Evolutionary conservation across 257 asterid species (phyloP).

Genomic region (Hygrophila difformis): DNA sequence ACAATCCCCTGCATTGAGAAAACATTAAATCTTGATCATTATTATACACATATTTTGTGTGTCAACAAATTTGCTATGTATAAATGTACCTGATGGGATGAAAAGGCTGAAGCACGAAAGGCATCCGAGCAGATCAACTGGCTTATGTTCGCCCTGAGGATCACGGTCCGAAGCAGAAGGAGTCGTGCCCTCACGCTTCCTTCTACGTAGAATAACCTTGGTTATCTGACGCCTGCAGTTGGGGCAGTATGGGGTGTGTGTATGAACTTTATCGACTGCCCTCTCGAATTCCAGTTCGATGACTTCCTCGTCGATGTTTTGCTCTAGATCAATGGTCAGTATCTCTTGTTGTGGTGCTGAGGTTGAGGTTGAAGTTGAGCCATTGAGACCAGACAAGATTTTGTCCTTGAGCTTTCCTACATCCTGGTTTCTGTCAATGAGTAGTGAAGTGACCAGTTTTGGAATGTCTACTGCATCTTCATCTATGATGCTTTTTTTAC

Average conservation of each 20-base stretch:
- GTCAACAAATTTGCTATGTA: background rate
- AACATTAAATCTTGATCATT: background rate
- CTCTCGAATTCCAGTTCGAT: slow-evolving; percentile 54
- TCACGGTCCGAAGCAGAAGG: background rate
- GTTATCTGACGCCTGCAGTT: slow-evolving; percentile 44
- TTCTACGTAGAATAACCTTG: slow-evolving; percentile 52
- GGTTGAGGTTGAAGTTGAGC: background rate
- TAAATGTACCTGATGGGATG: slow-evolving; percentile 35
- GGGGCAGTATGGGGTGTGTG: slow-evolving; percentile 54
- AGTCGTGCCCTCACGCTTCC: slow-evolving; percentile 7
- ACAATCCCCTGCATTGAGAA: slow-evolving; percentile 26
- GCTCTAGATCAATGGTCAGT: slow-evolving; percentile 14
- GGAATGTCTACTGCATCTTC: slow-evolving; percentile 10
- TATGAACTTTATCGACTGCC: slow-evolving; percentile 39
- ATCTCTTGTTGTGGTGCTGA: slow-evolving; percentile 6
- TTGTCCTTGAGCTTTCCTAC: background rate
- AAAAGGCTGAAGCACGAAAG: slow-evolving; percentile 52
- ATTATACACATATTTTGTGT: background rate
- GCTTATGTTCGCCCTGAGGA: no score
- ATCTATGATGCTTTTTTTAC: no score
- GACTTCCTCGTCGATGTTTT: slow-evolving; percentile 38
- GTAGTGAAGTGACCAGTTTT: no score
- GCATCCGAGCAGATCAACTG: slow-evolving; percentile 38
- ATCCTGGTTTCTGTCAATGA: no score
- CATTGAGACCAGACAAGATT: background rate